Base-by-base conservation (phyloP, 805 yeast species). In the Nakazawaea siamensis region DNA sequence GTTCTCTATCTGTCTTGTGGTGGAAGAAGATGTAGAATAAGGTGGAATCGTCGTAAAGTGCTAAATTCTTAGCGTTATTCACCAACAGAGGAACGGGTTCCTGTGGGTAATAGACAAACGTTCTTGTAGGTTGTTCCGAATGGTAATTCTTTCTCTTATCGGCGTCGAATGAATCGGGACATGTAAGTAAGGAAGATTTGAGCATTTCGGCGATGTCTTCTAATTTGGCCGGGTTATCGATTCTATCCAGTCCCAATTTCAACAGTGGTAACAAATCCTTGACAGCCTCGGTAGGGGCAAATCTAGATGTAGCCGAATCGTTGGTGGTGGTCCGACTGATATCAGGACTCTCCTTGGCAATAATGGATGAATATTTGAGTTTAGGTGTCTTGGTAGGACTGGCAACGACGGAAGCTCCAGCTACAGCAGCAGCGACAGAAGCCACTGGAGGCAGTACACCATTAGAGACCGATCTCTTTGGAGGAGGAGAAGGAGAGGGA, bases 131-230 rank as follows among this genome's bases (percentile, higher is more conserved):
- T 45, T 77, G 75, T 16, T 72, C 69, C 5, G 97, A 90, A 32
- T 70, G 73, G 53, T 86, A 78, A 27, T 52, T 55, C 41, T 80
- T 72, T 13, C 97, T 95, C 46, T 66, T 73, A 49, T 90, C 97
- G 2, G 94, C 80, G 53, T 90, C 94, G 39, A 78, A 71, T 1
- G 97, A 84, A 58, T 92, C 97, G 0, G 98, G 97, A 54, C 97
- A 86, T 49, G 83, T 82, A 46, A 84, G 63, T 40, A 85, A 64
- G 3, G 97, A 87, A 1, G 81, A 71, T 52, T 85, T 94, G 44
- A 90, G 63, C 46, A 73, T 62, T 39, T 68, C 67, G 33, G 71
- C 60, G 17, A 83, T 75, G 2, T 70, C 53, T 19, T 66, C 65
- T 40, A 73, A 62, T 13, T 77, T 64, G 18, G 73, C 64, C 17